Base-by-base conservation (phyloP, 2,329 filamentous ascomycete genomes). In the Talaromyces sp. region DNA sequence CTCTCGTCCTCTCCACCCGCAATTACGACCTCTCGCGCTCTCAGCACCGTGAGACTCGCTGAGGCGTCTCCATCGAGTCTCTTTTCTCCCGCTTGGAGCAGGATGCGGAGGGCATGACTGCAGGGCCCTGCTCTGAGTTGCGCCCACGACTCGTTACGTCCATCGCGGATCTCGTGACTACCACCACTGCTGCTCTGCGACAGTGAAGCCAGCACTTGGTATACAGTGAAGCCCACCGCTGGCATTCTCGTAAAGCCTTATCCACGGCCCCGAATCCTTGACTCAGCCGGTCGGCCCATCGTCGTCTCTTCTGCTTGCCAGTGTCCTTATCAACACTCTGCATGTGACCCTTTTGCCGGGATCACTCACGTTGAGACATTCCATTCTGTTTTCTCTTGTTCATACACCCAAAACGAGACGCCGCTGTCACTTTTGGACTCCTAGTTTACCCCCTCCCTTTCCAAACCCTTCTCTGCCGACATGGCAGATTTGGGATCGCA, bases 401-500 rank as follows among this genome's bases (percentile, higher is more conserved):
- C 43, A 46, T 46, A 38, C n/a, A 38, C 3, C 35, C 14, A 17
- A 9, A 38, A n/a, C 35, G 35, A 38, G 13, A 38, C 35, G 35
- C n/a, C 14, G 14, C 35, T n/a, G 29, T 31, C 35, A n/a, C 43
- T 46, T 21, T 21, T 24, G 8, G 10, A 11, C 19, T 14, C 24
- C 21, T 46, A 5, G 9, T 46, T 46, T 14, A 46, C 43, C 4
- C 19, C n/a, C 11, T 46, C n/a, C 38, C 5, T 46, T 4, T 21
- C 43, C 9, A 24, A 46, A 13, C 5, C 19, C n/a, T 9, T 11
- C 35, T 54, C 24, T 50, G 55, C 55, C 43, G 43, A 26, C 57
- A 86, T 86, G 86, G 85, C 86, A 73, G 85, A 88, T 73, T 84
- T 87, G 77, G 78, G 82, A 71, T 75, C 82, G 66, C 85, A 86